These are phyloP conservation scores for Sclerotinia glacialis DNA, from an alignment of 2,329 filamentous ascomycete species.

Conservation along the genomic window DNA sequence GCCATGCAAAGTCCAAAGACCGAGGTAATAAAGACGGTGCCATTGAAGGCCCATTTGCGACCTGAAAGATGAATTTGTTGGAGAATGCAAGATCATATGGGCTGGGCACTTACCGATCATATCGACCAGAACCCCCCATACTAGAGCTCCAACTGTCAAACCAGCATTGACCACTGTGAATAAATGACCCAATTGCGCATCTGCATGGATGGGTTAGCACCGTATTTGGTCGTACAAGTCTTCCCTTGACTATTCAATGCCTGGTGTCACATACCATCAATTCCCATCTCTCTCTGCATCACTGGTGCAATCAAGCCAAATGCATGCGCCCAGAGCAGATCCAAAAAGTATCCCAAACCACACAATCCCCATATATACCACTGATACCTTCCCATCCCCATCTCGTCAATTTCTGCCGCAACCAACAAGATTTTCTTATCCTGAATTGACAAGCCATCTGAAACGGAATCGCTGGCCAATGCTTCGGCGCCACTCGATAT, in stretches of 20 bases:
- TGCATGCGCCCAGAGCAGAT: slow-evolving; percentile 34
- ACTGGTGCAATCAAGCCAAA: slow-evolving; percentile 32
- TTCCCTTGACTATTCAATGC: not conserved
- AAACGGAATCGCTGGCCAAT: not conserved
- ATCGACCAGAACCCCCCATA: slow-evolving; percentile 32
- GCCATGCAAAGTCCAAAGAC: slow-evolving; percentile 31
- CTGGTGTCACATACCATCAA: slow-evolving; percentile 22
- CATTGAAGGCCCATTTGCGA: slow-evolving; percentile 34
- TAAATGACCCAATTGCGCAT: slow-evolving; percentile 26
- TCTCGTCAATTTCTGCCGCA: slow-evolving; percentile 27
- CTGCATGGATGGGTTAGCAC: slow-evolving; percentile 14
- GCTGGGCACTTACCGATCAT: slow-evolving; percentile 28
- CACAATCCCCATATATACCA: slow-evolving; percentile 35
- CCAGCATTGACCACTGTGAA: slow-evolving; percentile 31
- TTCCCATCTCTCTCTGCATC: slow-evolving; percentile 30
- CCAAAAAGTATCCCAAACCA: slow-evolving; percentile 36
- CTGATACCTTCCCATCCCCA: slow-evolving; percentile 35
- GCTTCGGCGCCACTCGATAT: not conserved
- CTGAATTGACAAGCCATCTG: slow-evolving; percentile 18
- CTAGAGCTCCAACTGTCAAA: slow-evolving; percentile 30
- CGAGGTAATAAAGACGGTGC: slow-evolving; percentile 28
- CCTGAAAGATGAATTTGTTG: slow-evolving; percentile 22
- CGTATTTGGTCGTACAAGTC: not conserved
- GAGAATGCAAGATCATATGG: not conserved
- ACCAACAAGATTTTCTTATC: slow-evolving; percentile 28